phyloP scores from a whole-genome alignment of 2,329 filamentous ascomycete species.

The Ophiostoma populinum region DNA sequence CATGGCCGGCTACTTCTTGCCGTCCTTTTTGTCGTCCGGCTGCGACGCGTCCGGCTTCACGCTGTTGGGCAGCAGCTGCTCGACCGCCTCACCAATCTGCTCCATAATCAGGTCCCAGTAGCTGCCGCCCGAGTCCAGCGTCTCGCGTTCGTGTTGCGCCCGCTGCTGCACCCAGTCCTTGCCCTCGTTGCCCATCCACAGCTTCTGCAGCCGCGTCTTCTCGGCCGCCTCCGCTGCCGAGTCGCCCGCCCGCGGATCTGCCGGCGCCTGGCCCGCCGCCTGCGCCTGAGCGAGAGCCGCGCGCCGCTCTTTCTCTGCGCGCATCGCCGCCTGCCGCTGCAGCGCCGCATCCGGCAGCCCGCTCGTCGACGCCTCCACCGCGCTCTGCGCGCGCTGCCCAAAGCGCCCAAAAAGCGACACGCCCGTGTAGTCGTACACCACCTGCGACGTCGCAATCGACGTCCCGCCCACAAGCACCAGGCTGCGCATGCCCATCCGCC shows the following conservation, averaged over 20 bases:
- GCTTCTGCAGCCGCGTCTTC: conserved; percentile 20
- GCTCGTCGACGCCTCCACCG: neutral
- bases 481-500: conserved; percentile 31
- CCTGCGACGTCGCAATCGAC: conserved; percentile 36
- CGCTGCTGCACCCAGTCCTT: conserved; percentile 34
- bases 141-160: conserved; percentile 20
- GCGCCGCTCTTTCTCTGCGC: conserved; percentile 25
- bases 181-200: conserved; percentile 41
- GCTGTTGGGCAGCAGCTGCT: conserved; percentile 9
- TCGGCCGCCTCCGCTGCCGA: neutral
- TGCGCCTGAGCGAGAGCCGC: conserved; percentile 15
- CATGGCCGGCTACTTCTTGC: too few species aligned
- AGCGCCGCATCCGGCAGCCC: conserved; percentile 36
- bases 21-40: too few species aligned
- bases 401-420: conserved; percentile 32
- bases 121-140: conserved; percentile 36
- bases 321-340: conserved; percentile 28
- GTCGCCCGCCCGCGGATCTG: neutral
- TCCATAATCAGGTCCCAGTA: conserved; percentile 38
- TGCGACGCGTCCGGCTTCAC: too few species aligned
- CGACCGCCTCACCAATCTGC: conserved; percentile 34
- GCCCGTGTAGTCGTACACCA: conserved; percentile 39
- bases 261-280: conserved; percentile 18
- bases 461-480: conserved; percentile 30
- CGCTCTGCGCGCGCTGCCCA: conserved; percentile 21